Evolutionary conservation across 169 alveolate species (phyloP).

Genomic region (Cryptosporidium bovis): DNA sequence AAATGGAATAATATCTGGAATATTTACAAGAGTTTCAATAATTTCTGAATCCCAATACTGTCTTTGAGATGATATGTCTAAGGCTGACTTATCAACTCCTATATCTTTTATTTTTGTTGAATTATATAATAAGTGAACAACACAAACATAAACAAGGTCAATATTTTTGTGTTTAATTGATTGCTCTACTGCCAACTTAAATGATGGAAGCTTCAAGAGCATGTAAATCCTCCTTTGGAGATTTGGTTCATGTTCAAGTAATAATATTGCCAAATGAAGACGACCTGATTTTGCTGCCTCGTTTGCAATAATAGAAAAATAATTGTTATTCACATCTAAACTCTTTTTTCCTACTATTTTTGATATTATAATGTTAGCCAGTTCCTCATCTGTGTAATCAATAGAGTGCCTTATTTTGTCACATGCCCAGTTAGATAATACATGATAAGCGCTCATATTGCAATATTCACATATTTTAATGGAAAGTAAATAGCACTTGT

Average conservation of each 20-base stretch:
- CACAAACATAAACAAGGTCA: slow-evolving; percentile 81
- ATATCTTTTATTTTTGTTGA: background rate
- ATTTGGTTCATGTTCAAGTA: slow-evolving; percentile 79
- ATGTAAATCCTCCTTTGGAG: slow-evolving; percentile 75
- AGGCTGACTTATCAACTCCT: background rate
- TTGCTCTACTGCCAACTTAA: slow-evolving; percentile 77
- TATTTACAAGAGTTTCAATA: slow-evolving; percentile 42
- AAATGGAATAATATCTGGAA: slow-evolving; percentile 70
- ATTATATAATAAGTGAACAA: slow-evolving; percentile 47
- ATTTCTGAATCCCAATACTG: slow-evolving; percentile 64
- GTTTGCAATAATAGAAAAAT: slow-evolving; percentile 72
- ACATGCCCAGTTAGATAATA: slow-evolving; percentile 81
- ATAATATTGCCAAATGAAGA: slow-evolving; percentile 78
- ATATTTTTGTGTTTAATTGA: slow-evolving; percentile 79
- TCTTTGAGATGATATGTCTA: slow-evolving; percentile 21
- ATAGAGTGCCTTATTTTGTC: slow-evolving; percentile 79
- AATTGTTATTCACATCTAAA: background rate
- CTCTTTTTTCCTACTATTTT: slow-evolving; percentile 24
- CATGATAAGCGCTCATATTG: slow-evolving; percentile 76
- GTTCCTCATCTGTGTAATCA: slow-evolving; percentile 81
- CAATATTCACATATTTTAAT: slow-evolving; percentile 83
- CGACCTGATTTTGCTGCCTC: slow-evolving; percentile 81
- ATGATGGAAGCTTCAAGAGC: slow-evolving; percentile 81
- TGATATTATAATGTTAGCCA: slow-evolving; percentile 49
- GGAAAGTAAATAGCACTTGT: slow-evolving; percentile 78